A percentile compares a stretch with the other conserved stretches of the same genome.
These are phyloP conservation scores for Penicillium sp. DNA, from an alignment of 2,329 filamentous ascomycete species.

Conservation along the genomic window DNA sequence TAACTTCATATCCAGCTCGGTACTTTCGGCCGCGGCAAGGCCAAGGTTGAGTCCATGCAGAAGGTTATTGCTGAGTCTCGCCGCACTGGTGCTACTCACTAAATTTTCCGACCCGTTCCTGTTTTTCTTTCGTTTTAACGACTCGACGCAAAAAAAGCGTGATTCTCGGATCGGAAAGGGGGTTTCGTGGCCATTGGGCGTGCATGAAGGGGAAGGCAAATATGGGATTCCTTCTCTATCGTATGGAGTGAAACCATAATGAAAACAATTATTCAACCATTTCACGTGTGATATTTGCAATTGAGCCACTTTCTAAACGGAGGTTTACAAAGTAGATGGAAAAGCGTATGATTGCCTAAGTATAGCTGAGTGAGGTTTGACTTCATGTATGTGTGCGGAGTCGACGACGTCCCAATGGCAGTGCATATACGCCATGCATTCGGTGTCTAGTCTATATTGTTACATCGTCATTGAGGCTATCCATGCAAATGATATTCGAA, in stretches of 20 bases:
- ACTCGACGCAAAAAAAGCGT: constrained; percentile 26
- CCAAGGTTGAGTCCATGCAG: constrained; percentile 99
- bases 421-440: neutral
- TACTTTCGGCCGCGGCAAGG: constrained; percentile 98
- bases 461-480: neutral
- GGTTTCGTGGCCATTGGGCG: constrained; percentile 23
- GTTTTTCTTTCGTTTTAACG: constrained; percentile 28
- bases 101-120: constrained; percentile 40
- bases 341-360: neutral
- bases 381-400: neutral
- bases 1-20: constrained; percentile 64
- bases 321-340: neutral
- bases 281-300: constrained; percentile 5
- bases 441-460: too few species aligned
- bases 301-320: neutral
- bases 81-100: constrained; percentile 61
- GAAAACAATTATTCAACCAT: constrained; percentile 27
- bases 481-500: neutral
- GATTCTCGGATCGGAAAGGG: constrained; percentile 27
- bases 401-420: too few species aligned
- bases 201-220: constrained; percentile 29
- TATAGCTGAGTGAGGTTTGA: neutral
- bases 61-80: constrained; percentile 96
- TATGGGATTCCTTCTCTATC: constrained; percentile 25
- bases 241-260: constrained; percentile 28